A percentile compares a stretch with the other conserved stretches of the same genome.
phyloP scores from a whole-genome alignment of 169 alveolate species.

The Plasmodium blacklocki region DNA sequence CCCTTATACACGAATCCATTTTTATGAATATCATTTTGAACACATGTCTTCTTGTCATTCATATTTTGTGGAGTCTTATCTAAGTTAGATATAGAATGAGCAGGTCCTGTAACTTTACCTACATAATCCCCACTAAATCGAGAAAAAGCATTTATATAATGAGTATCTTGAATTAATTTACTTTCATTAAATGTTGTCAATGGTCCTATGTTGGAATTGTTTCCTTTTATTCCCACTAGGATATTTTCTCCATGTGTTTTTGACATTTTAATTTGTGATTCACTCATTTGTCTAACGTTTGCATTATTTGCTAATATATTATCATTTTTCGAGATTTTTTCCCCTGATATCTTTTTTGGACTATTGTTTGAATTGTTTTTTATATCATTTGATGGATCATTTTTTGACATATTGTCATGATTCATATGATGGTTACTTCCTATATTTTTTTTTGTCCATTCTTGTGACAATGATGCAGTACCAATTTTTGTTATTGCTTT shows the following conservation, averaged over 20 bases:
- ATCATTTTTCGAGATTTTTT: not conserved
- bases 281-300: not conserved
- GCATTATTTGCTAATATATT: not conserved
- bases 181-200: constrained; percentile 35
- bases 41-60: not conserved
- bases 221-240: constrained; percentile 12
- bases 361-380: not conserved
- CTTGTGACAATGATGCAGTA: not conserved
- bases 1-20: not conserved
- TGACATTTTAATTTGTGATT: not conserved
- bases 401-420: not conserved
- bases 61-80: constrained; percentile 50
- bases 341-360: not conserved
- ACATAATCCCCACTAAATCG: constrained; percentile 42
- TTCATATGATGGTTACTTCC: no score
- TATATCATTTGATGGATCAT: not conserved
- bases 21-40: not conserved
- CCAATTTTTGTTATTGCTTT: not conserved
- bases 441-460: not conserved
- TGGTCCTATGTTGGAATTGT: constrained; percentile 14
- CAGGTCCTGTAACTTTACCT: constrained; percentile 63
- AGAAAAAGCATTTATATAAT: constrained; percentile 67
- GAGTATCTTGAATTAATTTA: constrained; percentile 10
- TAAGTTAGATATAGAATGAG: constrained; percentile 9
- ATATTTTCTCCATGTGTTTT: not conserved